Evolutionary conservation across 441 rosid species (phyloP), one percentile per base, ranked within the genome.

Genomic region (Croton laevigatus): DNA sequence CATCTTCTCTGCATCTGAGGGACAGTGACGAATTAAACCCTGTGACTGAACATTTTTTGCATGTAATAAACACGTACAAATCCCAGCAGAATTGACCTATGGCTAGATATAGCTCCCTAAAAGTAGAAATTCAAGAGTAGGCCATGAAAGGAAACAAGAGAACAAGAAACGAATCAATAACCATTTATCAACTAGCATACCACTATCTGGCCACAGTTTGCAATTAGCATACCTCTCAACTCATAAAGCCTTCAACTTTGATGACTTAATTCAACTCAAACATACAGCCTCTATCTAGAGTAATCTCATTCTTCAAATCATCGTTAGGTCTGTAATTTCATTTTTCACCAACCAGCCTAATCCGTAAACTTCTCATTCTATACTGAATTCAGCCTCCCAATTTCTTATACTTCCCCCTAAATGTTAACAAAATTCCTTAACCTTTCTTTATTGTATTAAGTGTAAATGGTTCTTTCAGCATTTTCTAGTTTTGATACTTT

Each of bases 1-100:
- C 74, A 74, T 83, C 72, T 80, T 75, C 76, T 81, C 82, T 3
- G 81, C 86, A 74, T 85, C 97, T 91, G 77, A 40, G 54, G 77
- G 54, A 78, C 45, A 67, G 53, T n/a, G 69, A 59, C 37, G 64
- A 66, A 52, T 38, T 63, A 51, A 66, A 48, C 59, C 16, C 16
- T 11, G 34, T 53, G 4, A 40, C 17, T 19, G 12, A 34, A 53
- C 5, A 62, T 48, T 44, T 20, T 11, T 46, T 5, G 34, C 40
- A 72, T 6, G 51, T 22, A 27, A 9, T 27, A 40, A 1, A 32
- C 8, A 40, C 44, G 1, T 40, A 27, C 3, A 42, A 8, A 57
- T 6, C 36, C 63, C 20, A 51, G 46, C 42, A 66, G 13, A 49
- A 46, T 16, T 45, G 27, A 32, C 19, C 3, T 12, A 52, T 52